Evolutionary conservation across 2,329 filamentous ascomycete genomes (phyloP), one percentile per base, ranked within the genome.

Genomic region (Xylariaceae sp.): DNA sequence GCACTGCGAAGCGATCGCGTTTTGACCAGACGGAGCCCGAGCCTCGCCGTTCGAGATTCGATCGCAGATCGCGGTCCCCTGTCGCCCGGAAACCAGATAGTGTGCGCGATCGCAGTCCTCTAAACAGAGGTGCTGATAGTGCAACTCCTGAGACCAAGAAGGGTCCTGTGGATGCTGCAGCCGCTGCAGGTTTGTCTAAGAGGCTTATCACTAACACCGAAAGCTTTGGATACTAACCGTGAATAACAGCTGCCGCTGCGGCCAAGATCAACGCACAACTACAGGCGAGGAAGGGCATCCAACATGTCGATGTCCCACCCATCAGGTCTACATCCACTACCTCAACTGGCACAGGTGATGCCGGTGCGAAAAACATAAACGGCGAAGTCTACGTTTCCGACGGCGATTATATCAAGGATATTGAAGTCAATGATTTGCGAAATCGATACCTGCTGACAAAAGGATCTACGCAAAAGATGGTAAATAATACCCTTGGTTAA

Each of bases 371-470:
- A 74, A 17, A 69, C 74, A 83, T 96, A 74, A 92, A 94, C 69
- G 87, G 89, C 69, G 92, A 96, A 70, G 90, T 96, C 74, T 98
- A 98, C 73, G 90, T 96, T 68, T 90, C 93, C 61, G 95, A 98
- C 73, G 95, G 95, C 69, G 95, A 99, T 77, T 98, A 91, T 75
- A 98, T 99, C 78, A 95, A 96, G 76, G 95, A 99, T 72, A 96
- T 99, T 71, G 95, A 98, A 80, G 92, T 99, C 80, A 99, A 99
- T 76, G 94, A 98, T 76, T 79, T 98, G 71, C 89, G 94, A 64
- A 99, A 98, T 75, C 91, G 94, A 69, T 99, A 99, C 76, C 89
- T 93, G 75, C 84, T 99, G 79, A 99, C 94, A 64, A 98, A 97
- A 82, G 92, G 93, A 71, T 90, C 92, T 69, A 96, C 92, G 65